Evolutionary conservation across 768 basidiomycete genomes (phyloP), one percentile per base, ranked within the genome.

Genomic region (Mycena floridula): DNA sequence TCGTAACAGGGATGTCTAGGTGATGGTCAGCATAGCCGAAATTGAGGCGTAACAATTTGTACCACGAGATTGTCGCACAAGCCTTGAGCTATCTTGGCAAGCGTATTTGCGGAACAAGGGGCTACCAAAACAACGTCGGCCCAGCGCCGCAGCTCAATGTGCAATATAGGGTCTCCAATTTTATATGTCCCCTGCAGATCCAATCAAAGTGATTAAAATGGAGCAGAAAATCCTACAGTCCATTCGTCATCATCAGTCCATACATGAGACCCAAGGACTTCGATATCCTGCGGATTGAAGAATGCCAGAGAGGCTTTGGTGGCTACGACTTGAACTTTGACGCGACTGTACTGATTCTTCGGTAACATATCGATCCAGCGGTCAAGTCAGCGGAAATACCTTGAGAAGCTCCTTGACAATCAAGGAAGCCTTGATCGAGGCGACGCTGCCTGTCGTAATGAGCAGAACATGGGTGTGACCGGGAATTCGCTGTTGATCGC

Each of bases 221-320:
- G 21, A 45, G 30, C 22, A 21, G 26, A 27, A 23, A 27, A 5
- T 67, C 88, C 45, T 62, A 95, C 94, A 30, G 70, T 72, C 94
- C 95, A 97, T 64, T 98, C 95, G 57, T 97, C 92, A 41, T 79
- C 77, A 60, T 98, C 91, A 1, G 72, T 79, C 94, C 94, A 98
- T 8, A 95, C 81, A 40, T 72, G 68, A 8, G 79, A 74, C 1
- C 82, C 82, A 4, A 63, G 57, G 3, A 55, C 52, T 32, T 69
- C 66, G 7, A 91, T 61, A 16, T 77, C 75, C 5, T 65, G 59
- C 21, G 66, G 63, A 40, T 77, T 65, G 65, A 79, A 97, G 66
- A 98, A 97, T 4, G 76, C 74, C 7, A 93, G 67, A 0, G 90
- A 85, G 0, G 79, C 59, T 48, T 83, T 81, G 2, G 92, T 95